A percentile compares a stretch with the other conserved stretches of the same genome.
phyloP scores from a whole-genome alignment of 495 filamentous ascomycete species.

The Penicillium coffeae region DNA sequence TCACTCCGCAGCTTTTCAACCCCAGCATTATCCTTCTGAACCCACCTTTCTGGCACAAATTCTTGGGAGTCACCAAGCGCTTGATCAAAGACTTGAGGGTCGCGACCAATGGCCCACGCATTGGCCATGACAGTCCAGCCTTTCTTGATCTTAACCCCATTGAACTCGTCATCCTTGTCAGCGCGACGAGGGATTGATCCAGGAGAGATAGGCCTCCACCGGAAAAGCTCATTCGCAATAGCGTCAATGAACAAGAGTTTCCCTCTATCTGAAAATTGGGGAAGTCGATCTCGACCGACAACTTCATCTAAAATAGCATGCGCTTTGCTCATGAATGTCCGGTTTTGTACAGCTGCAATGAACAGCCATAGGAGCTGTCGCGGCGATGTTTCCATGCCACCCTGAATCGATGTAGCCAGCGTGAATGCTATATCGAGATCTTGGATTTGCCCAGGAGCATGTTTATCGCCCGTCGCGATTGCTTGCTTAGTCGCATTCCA shows the following conservation, averaged over 20 bases:
- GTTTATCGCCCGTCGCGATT: conserved; percentile 16
- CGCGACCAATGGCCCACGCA: conserved; percentile 43
- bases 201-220: conserved; percentile 33
- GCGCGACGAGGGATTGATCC: conserved; percentile 47
- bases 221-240: conserved; percentile 29
- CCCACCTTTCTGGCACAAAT: conserved; percentile 28
- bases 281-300: conserved; percentile 27
- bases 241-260: conserved; percentile 30
- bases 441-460: conserved; percentile 5
- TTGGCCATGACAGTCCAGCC: conserved; percentile 51
- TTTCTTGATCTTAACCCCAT: conserved; percentile 49
- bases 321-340: conserved; percentile 17
- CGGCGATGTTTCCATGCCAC: conserved; percentile 31
- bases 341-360: conserved; percentile 21
- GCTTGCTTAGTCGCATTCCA: conserved; percentile 33
- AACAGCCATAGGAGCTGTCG: conserved; percentile 29
- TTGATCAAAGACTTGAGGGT: conserved; percentile 20
- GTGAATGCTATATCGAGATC: conserved; percentile 31
- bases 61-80: conserved; percentile 13
- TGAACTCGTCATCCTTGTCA: conserved; percentile 46
- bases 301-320: conserved; percentile 32
- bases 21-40: conserved; percentile 5
- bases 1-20: conserved; percentile 15
- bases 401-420: conserved; percentile 26
- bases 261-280: conserved; percentile 24